These are phyloP conservation scores for Beauveria scarabaeidicola DNA, from an alignment of 2,329 filamentous ascomycete species.

Conservation along the genomic window DNA sequence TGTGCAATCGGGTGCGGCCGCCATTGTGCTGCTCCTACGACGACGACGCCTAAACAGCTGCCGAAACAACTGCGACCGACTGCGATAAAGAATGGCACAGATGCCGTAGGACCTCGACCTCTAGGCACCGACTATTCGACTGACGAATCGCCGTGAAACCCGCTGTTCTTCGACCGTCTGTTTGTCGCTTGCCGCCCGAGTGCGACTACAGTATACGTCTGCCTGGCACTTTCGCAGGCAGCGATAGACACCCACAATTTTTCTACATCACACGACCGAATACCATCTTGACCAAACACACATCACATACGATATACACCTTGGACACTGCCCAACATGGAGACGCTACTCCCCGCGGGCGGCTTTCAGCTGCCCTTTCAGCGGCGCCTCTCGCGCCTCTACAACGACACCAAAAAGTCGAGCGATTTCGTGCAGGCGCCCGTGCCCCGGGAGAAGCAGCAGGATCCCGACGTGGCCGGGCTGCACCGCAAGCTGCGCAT, in stretches of 20 bases:
- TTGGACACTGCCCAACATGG: constrained; percentile 28
- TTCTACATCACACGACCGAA: neutral
- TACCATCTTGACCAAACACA: neutral
- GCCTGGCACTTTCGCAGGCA: neutral
- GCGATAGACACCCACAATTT: neutral
- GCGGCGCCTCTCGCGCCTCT: constrained; percentile 60
- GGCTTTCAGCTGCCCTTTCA: constrained; percentile 51
- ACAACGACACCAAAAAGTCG: constrained; percentile 73
- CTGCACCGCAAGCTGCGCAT: constrained; percentile 71
- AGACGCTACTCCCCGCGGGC: constrained; percentile 40
- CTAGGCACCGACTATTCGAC: constrained; percentile 3
- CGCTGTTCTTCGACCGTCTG: neutral
- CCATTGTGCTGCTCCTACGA: neutral
- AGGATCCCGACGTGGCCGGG: constrained; percentile 58
- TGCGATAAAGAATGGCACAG: neutral
- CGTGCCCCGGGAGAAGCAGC: constrained; percentile 46
- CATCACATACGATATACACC: neutral
- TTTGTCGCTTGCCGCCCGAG: neutral
- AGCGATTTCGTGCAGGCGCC: constrained; percentile 63
- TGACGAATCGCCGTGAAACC: neutral
- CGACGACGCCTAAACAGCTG: neutral
- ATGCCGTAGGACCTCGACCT: neutral
- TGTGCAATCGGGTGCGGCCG: no score
- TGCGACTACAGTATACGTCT: neutral
- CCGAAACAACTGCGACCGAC: neutral